Evolutionary conservation across 805 yeast species (phyloP).

Genomic region (Saccharomycopsis fermentans): DNA sequence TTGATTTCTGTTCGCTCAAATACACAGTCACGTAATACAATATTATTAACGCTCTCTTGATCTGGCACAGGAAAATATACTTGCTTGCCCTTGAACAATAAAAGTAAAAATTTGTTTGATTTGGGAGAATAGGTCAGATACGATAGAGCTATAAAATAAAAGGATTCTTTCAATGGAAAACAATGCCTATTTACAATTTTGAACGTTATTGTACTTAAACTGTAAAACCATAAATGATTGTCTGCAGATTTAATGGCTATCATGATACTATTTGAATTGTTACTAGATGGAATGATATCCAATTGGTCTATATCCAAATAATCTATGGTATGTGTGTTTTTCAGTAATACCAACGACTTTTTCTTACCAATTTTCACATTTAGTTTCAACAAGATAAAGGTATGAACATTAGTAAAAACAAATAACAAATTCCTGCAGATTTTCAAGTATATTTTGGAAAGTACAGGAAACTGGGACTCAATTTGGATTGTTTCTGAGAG

Average conservation of each 20-base stretch:
- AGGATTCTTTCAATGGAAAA: background rate
- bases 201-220: background rate
- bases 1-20: background rate
- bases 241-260: background rate
- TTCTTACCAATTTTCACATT: background rate
- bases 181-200: background rate
- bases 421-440: background rate
- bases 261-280: background rate
- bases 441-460: background rate
- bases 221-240: background rate
- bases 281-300: background rate
- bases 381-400: background rate
- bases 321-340: background rate
- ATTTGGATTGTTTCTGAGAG: background rate
- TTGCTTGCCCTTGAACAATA: background rate
- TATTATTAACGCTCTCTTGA: background rate
- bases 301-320: background rate
- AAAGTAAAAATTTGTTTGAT: background rate
- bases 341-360: background rate
- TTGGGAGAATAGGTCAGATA: background rate
- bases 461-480: conserved; percentile 1
- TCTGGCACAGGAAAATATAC: background rate
- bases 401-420: background rate
- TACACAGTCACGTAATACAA: background rate
- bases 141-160: background rate